phyloP scores from a whole-genome alignment of 495 filamentous ascomycete genomes.

The Penicillium diatomitis region DNA sequence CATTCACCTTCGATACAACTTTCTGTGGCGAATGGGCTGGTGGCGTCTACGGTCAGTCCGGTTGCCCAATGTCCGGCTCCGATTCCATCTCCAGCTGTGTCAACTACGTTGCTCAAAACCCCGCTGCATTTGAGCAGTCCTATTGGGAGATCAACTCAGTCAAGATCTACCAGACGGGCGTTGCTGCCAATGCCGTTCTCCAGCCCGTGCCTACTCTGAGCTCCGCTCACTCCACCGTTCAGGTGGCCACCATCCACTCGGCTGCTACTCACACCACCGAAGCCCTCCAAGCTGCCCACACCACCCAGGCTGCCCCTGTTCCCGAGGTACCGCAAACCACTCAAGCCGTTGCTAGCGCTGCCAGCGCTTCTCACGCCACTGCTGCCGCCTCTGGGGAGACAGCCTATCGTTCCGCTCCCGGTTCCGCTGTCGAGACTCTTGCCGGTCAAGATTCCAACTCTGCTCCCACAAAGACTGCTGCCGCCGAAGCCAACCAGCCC shows the following conservation, averaged over 20 bases:
- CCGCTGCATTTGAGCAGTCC: slow-evolving; percentile 47
- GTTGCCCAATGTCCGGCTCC: slow-evolving; percentile 28
- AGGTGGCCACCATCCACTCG: background rate
- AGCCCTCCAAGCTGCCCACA: background rate
- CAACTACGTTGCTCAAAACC: slow-evolving; percentile 57
- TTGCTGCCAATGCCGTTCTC: slow-evolving; percentile 3
- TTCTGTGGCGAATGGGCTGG: slow-evolving; percentile 93
- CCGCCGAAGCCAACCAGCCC: background rate
- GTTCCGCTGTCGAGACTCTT: background rate
- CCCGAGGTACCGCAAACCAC: background rate
- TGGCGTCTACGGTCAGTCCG: slow-evolving; percentile 35
- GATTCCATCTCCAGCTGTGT: slow-evolving; percentile 44
- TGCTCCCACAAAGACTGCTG: background rate
- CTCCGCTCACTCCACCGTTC: background rate
- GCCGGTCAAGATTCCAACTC: background rate
- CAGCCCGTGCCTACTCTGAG: background rate
- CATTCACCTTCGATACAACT: slow-evolving; percentile 71
- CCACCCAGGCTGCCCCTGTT: background rate
- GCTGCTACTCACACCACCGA: background rate
- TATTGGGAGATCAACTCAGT: slow-evolving; percentile 69
- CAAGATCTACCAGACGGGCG: slow-evolving; percentile 47
- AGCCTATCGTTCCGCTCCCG: too few species aligned
- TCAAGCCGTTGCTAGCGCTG: background rate
- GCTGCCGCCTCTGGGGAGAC: background rate
- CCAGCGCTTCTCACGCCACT: background rate